A percentile compares a stretch with the other conserved stretches of the same genome.
phyloP scores from a whole-genome alignment of 2,329 filamentous ascomycete species.

The Gnomoniopsis sp. region DNA sequence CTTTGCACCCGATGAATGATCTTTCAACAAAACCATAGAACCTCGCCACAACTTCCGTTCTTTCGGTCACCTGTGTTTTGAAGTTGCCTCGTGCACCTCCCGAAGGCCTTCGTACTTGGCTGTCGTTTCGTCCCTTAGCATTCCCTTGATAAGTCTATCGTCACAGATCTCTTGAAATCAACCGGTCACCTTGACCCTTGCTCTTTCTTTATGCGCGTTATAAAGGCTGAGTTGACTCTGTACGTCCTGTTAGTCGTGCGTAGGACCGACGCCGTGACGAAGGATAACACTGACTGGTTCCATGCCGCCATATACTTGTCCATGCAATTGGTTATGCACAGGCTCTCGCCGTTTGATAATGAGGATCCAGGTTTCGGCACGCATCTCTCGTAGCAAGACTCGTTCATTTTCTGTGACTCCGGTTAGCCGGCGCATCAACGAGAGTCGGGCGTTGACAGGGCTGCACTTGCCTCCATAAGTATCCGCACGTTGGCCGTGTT shows the following conservation, averaged over 20 bases:
- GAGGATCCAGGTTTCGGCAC: constrained; percentile 66
- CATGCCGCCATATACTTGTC: constrained; percentile 81
- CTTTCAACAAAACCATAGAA: not conserved
- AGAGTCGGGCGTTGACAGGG: not conserved
- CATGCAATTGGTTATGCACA: constrained; percentile 74
- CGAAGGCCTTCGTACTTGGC: not conserved
- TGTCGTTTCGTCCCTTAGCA: not conserved
- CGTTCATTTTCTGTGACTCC: constrained; percentile 66
- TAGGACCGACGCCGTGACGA: too few species aligned
- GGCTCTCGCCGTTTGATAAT: constrained; percentile 64
- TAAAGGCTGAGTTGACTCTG: constrained; percentile 62
- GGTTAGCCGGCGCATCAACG: constrained; percentile 9
- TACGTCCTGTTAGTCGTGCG: too few species aligned
- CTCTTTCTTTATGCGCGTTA: constrained; percentile 61
- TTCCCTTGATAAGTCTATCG: not conserved
- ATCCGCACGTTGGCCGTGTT: constrained; percentile 66
- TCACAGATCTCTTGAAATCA: constrained; percentile 18
- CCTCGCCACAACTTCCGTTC: not conserved
- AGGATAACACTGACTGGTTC: constrained; percentile 47
- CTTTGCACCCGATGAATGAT: not conserved
- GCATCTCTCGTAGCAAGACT: constrained; percentile 78
- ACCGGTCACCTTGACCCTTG: constrained; percentile 24
- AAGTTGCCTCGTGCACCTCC: not conserved
- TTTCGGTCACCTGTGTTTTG: not conserved
- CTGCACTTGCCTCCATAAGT: constrained; percentile 61